Conservation (phyloP, 352 stramenopile species). For the Phytophthora palmivora region DNA sequence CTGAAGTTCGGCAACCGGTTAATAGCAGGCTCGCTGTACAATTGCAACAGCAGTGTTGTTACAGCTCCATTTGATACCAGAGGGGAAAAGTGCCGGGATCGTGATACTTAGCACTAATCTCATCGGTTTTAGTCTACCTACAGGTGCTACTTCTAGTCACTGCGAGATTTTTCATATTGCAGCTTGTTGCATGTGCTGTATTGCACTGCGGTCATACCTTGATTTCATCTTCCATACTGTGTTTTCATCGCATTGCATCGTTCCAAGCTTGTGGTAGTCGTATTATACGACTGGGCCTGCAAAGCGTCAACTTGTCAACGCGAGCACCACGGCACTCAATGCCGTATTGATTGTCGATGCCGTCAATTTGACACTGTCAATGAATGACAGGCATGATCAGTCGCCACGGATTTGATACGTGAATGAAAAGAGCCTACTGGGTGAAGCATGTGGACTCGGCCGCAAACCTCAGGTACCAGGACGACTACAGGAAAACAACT, state of each 20-base stretch:
- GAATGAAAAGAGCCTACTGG: constrained; percentile 13
- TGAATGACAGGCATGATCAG: constrained; percentile 21
- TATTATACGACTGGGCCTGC: too few species aligned
- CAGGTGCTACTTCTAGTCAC: constrained; percentile 1
- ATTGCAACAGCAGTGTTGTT: too few species aligned
- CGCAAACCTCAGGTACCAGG: constrained; percentile 16
- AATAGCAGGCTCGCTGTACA: too few species aligned
- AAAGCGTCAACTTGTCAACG: too few species aligned
- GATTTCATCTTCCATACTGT: too few species aligned
- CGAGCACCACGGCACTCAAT: too few species aligned
- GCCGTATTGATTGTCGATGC: too few species aligned
- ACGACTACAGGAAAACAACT: constrained; percentile 26
- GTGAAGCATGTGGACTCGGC: constrained; percentile 10
- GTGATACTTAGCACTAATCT: background rate
- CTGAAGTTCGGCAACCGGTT: background rate
- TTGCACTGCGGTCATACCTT: too few species aligned
- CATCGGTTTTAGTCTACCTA: background rate
- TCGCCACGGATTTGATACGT: constrained; percentile 24
- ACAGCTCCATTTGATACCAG: background rate
- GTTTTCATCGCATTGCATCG: too few species aligned
- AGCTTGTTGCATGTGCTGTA: too few species aligned
- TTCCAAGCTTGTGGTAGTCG: too few species aligned
- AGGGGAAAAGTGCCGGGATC: background rate
- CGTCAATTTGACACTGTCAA: constrained; percentile 8
- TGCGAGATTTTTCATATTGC: too few species aligned